A percentile compares a stretch with the other conserved stretches of the same genome.
phyloP scores from a whole-genome alignment of 129 eudicot species.

The Artemisia annua region DNA sequence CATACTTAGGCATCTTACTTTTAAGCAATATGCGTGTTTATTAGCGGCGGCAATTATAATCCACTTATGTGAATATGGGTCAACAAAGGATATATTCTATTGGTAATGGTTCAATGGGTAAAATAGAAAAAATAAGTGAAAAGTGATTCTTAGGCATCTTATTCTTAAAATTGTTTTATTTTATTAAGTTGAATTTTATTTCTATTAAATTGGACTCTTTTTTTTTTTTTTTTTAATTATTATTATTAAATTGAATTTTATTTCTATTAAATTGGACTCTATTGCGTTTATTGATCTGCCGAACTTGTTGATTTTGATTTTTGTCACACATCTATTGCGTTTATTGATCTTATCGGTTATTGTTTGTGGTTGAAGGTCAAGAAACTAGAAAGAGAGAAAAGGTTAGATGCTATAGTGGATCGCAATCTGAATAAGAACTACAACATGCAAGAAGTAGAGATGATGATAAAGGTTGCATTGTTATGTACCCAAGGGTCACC shows the following conservation, averaged over 20 bases:
- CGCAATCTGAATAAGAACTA: conserved; percentile 50
- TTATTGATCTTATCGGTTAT: neutral
- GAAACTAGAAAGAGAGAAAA: conserved; percentile 83
- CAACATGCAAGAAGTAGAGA: conserved; percentile 77
- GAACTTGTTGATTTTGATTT: no score
- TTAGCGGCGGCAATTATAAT: neutral
- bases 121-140: no score
- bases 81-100: no score
- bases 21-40: neutral
- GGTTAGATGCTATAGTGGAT: conserved; percentile 74
- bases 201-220: no score
- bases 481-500: conserved; percentile 92
- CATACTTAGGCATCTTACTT: neutral
- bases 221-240: no score
- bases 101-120: no score
- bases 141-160: neutral
- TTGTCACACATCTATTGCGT: neutral
- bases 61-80: no score
- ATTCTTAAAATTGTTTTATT: no score
- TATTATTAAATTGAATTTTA: no score
- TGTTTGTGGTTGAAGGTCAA: conserved; percentile 54
- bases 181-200: no score
- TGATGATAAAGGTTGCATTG: conserved; percentile 92
- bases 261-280: no score
- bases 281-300: neutral